These are phyloP conservation scores for Penicillium herquei DNA, from an alignment of 495 filamentous ascomycete species.

Conservation along the genomic window DNA sequence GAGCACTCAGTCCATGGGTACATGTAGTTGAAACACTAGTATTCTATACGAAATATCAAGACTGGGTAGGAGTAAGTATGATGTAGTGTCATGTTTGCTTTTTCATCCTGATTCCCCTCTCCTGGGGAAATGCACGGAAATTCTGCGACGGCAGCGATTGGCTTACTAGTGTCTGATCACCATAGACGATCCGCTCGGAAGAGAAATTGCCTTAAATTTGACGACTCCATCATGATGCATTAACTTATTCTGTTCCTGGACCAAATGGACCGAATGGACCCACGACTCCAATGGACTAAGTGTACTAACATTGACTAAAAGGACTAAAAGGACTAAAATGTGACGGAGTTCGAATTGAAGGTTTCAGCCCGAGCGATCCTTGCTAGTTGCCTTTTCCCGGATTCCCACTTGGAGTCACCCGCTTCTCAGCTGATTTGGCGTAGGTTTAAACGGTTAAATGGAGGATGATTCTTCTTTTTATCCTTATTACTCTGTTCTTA, in stretches of 20 bases:
- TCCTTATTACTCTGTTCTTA: no score
- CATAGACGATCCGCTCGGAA: conserved; percentile 8
- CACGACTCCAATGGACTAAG: conserved; percentile 3
- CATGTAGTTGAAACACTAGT: neutral
- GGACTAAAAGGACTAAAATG: conserved; percentile 23
- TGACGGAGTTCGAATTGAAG: conserved; percentile 7
- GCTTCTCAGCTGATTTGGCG: neutral
- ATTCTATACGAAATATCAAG: neutral
- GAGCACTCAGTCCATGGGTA: neutral
- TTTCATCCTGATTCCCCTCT: no score
- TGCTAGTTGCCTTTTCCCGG: conserved; percentile 15
- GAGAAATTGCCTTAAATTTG: conserved; percentile 11
- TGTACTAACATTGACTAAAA: conserved; percentile 3
- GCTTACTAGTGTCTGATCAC: conserved; percentile 2
- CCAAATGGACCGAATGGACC: neutral
- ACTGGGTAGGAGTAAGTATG: no score
- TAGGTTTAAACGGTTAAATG: neutral
- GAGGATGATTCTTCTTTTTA: no score
- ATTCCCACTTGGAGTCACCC: neutral
- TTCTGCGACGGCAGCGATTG: neutral
- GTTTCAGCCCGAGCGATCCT: conserved; percentile 11
- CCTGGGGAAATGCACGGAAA: neutral
- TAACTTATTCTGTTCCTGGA: conserved; percentile 8
- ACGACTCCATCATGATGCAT: conserved; percentile 15
- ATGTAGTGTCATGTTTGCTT: neutral